Conservation (phyloP, 2,329 filamentous ascomycete species). For the Scolecobasidium constrictum region DNA sequence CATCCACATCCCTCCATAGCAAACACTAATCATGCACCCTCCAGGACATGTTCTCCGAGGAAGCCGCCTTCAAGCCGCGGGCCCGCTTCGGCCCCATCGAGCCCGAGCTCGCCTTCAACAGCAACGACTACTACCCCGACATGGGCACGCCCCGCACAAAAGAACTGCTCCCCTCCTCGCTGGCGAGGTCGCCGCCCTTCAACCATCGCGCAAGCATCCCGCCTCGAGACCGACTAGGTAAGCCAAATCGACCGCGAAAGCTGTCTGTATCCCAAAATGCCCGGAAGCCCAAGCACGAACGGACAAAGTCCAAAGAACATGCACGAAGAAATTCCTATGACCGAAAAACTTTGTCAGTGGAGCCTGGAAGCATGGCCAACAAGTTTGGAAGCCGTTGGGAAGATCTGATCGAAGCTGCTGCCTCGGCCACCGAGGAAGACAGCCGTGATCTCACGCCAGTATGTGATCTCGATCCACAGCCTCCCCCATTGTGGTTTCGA, state of each 20-base stretch:
- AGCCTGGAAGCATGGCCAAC: constrained; percentile 63
- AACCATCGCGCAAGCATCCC: constrained; percentile 81
- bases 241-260: constrained; percentile 65
- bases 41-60: constrained; percentile 23
- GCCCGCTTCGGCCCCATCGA: constrained; percentile 34
- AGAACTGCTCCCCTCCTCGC: constrained; percentile 72
- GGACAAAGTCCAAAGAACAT: constrained; percentile 65
- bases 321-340: constrained; percentile 62
- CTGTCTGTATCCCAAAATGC: constrained; percentile 75
- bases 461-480: constrained; percentile 29
- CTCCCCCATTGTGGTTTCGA: constrained; percentile 12
- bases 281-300: constrained; percentile 67
- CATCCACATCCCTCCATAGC: too few species aligned
- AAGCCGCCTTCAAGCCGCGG: constrained; percentile 26
- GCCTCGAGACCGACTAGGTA: constrained; percentile 64
- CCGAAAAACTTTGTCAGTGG: constrained; percentile 76
- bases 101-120: constrained; percentile 58
- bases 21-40: too few species aligned
- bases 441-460: constrained; percentile 79
- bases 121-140: constrained; percentile 31
- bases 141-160: constrained; percentile 46
- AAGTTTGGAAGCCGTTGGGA: constrained; percentile 85
- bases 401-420: constrained; percentile 88
- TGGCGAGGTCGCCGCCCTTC: constrained; percentile 71
- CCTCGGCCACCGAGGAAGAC: constrained; percentile 86